Conservation (phyloP, 2,329 filamentous ascomycete genomes). For the Dactylellina drechsleri region DNA sequence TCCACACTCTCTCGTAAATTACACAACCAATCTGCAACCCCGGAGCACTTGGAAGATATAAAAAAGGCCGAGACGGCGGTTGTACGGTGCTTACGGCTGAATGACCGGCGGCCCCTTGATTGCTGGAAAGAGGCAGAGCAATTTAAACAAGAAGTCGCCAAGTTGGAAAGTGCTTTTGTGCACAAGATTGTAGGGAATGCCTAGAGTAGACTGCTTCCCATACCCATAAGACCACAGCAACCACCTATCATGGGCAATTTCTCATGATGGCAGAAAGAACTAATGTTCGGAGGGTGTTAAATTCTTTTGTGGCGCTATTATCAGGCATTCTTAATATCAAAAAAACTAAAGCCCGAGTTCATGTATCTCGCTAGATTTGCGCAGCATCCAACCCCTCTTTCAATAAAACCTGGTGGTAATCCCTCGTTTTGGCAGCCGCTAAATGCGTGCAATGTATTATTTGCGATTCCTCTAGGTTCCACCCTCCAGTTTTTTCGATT, state of each 20-base stretch:
- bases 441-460: conserved; percentile 16
- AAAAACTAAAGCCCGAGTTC: no score
- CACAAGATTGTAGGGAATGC: conserved; percentile 73
- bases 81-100: conserved; percentile 80
- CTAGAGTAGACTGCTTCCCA: conserved; percentile 6
- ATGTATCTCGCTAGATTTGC: no score
- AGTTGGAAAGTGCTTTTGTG: conserved; percentile 86
- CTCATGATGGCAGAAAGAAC: no score
- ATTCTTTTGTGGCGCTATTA: no score
- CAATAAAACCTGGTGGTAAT: conserved; percentile 1
- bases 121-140: conserved; percentile 93
- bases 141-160: conserved; percentile 88
- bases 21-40: conserved; percentile 18
- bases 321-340: no score
- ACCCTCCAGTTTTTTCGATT: conserved; percentile 85
- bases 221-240: not conserved
- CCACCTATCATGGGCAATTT: not conserved
- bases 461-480: conserved; percentile 25
- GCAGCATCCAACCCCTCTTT: not conserved
- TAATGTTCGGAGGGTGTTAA: no score
- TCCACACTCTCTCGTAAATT: conserved; percentile 41
- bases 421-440: conserved; percentile 18
- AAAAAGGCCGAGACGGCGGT: conserved; percentile 79
- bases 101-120: conserved; percentile 88
- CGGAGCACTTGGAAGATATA: conserved; percentile 74